A percentile compares a stretch with the other conserved stretches of the same genome.
Conservation (phyloP, 163 green algal genomes). For the Picocystis sp. region DNA sequence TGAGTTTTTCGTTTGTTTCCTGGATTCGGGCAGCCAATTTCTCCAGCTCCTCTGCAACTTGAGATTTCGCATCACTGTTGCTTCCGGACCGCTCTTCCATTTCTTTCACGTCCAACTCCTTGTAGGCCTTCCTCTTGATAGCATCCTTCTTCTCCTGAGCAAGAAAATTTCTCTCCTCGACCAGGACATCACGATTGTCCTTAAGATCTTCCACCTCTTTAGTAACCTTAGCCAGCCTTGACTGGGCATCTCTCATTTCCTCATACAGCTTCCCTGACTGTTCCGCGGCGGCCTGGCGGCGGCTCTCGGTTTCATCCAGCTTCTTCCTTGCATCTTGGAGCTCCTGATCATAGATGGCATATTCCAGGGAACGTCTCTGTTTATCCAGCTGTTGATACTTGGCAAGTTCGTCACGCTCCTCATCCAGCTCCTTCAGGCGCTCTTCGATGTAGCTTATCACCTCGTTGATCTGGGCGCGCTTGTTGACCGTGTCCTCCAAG, state of each 20-base stretch:
- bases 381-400: conserved; percentile 72
- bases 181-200: conserved; percentile 18
- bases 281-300: conserved; percentile 5
- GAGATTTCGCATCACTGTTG: no score
- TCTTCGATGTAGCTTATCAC: conserved; percentile 49
- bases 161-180: conserved; percentile 13
- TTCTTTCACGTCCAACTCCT: conserved; percentile 53
- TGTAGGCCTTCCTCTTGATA: conserved; percentile 19
- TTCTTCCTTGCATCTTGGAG: conserved; percentile 31
- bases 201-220: conserved; percentile 14
- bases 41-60: not conserved
- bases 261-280: conserved; percentile 10
- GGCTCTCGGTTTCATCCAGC: conserved; percentile 22
- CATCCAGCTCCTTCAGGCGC: conserved; percentile 69
- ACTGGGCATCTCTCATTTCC: conserved; percentile 2
- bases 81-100: conserved; percentile 15
- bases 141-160: conserved; percentile 21
- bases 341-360: conserved; percentile 77
- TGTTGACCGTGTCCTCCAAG: conserved; percentile 65
- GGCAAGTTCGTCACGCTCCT: conserved; percentile 69
- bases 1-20: conserved; percentile 2
- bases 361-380: conserved; percentile 63
- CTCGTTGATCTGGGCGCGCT: conserved; percentile 35
- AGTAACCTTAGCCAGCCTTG: conserved; percentile 1
- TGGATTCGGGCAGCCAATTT: conserved; percentile 10